Evolutionary conservation across 257 asterid species (phyloP).

Genomic region (Solanum okadae): DNA sequence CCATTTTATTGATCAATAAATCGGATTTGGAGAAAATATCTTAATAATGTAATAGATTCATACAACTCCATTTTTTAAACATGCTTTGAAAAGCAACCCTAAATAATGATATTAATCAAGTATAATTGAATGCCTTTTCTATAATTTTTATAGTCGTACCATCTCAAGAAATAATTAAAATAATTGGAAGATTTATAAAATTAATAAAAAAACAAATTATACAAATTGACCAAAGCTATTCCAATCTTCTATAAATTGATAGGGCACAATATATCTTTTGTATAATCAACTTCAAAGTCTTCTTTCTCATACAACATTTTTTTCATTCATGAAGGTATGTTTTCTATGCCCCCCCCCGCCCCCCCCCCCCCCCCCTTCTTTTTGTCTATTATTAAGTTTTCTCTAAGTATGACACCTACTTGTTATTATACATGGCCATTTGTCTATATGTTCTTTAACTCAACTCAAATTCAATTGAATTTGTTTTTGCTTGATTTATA

Average conservation of each 20-base stretch:
- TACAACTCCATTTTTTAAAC: background rate
- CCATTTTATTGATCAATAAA: background rate
- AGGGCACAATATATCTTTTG: background rate
- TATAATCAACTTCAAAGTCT: background rate
- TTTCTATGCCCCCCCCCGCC: background rate
- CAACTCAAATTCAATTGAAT: background rate
- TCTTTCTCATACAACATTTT: background rate
- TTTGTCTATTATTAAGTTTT: background rate
- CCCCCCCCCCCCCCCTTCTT: accelerated
- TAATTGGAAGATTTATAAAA: background rate
- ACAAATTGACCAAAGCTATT: background rate
- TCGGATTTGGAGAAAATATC: background rate
- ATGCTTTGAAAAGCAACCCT: background rate
- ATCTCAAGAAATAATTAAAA: background rate
- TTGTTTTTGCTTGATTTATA: background rate
- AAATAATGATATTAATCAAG: background rate
- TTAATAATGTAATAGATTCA: background rate
- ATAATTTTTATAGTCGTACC: background rate
- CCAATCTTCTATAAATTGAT: background rate
- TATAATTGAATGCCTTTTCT: background rate
- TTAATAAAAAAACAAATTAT: background rate
- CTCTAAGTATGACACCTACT: too few relatives aligned
- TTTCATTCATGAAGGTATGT: background rate
- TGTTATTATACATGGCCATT: background rate
- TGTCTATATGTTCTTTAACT: background rate